A percentile compares a stretch with the other conserved stretches of the same genome.
Evolutionary conservation across 441 rosid genomes (phyloP).

Genomic region (Populus trichocarpa): DNA sequence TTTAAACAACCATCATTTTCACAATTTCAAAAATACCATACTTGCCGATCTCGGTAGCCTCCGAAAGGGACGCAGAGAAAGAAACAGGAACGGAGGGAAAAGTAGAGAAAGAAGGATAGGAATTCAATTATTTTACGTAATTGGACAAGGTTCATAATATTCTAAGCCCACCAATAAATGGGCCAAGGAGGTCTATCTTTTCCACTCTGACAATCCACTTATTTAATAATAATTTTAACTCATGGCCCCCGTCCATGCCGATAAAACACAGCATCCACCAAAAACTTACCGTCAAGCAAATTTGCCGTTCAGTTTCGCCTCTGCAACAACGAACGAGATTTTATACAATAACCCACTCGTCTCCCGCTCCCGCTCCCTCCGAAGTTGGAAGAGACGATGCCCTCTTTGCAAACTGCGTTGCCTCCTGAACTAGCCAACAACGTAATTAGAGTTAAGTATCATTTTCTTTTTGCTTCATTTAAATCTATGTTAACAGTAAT

Average conservation of each 20-base stretch:
- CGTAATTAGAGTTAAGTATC: slow-evolving; percentile 66
- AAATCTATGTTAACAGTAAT: neutral
- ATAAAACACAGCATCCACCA: too few species aligned
- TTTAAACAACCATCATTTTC: too few species aligned
- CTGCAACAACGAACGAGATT: neutral
- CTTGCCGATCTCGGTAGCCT: neutral
- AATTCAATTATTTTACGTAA: too few species aligned
- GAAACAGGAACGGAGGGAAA: neutral
- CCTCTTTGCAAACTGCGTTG: slow-evolving; percentile 74
- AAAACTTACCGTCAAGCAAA: neutral
- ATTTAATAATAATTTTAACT: too few species aligned
- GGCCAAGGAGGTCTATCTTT: neutral
- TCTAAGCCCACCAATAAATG: neutral
- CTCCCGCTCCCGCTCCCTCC: neutral
- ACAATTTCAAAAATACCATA: accelerated
- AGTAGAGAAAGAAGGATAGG: too few species aligned
- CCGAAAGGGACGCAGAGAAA: neutral
- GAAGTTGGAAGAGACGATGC: slow-evolving; percentile 36
- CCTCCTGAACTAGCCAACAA: slow-evolving; percentile 96
- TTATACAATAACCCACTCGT: neutral
- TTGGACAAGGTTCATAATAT: neutral
- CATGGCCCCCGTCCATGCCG: neutral
- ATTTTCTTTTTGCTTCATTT: neutral
- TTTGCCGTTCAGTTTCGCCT: neutral
- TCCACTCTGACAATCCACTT: neutral